Base-by-base conservation (phyloP, 331 rosid species). In the Pyrus hybrid region DNA sequence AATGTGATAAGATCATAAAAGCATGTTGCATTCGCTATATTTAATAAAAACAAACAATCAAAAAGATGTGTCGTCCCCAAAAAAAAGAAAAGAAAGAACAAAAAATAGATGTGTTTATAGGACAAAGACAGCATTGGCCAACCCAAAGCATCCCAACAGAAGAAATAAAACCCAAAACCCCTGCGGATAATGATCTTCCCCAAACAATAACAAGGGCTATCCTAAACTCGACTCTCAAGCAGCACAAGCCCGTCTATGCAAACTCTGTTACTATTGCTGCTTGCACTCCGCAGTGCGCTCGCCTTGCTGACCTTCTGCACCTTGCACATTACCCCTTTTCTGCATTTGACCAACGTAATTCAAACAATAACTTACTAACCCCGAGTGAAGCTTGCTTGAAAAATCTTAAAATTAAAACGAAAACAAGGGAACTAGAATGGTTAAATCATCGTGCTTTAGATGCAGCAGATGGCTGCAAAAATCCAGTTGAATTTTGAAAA, bases 261-360 rank as follows among this genome's bases (percentile, higher is more conserved):
- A 33, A 72, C 28, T 54, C 25, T 23, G 56, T 37, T 67, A 72
- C 79, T 83, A 87, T 81, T 87, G 91, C 60, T 85, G 89, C 80
- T 87, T 83, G 87, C 91, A 85, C 58, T 87, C 90, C 7, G 86
- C 80, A 76, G 89, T 88, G 22, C 79, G 83, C 70, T 87, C 91
- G 0, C 80, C 79, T 30, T 13, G 87, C 82, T 76, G 80, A 28
- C 76, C 78, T 56, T 83, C 82, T 68, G 77, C 84, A 25, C 80
- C 64, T 64, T 33, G 56, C 5, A 76, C 81, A 77, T 12, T 79
- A 18, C 76, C 83, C 76, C 79, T 70, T 72, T 47, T 82, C 91
- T 85, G 88, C 72, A 82, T 66, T 80, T 73, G 17, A 73, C 6
- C 25, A 78, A 20, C 22, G 49, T 65, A 66, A 60, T 68, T 70